Conservation (phyloP, 108 stramenopile species). For the Fragilaria crotonensis region DNA sequence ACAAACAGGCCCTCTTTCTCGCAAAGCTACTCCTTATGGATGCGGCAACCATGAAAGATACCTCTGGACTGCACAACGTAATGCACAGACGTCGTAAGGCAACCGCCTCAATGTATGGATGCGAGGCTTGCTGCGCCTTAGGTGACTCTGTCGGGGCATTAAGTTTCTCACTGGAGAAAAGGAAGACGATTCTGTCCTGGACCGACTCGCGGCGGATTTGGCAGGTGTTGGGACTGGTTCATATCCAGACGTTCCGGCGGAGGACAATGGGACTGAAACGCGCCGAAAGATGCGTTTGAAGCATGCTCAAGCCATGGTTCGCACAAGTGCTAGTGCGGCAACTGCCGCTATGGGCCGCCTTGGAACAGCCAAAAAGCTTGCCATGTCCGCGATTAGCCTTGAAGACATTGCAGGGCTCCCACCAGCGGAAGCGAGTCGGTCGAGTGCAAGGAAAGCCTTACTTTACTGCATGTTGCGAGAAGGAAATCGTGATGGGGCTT, state of each 20-base stretch:
- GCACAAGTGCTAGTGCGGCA: slow-evolving; percentile 29
- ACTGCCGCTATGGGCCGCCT: slow-evolving; percentile 24
- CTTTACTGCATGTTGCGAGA: slow-evolving; percentile 47
- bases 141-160: slow-evolving; percentile 37
- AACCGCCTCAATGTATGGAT: slow-evolving; percentile 57
- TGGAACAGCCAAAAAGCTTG: slow-evolving; percentile 39
- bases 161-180: slow-evolving; percentile 41
- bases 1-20: slow-evolving; percentile 29
- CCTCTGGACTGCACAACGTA: slow-evolving; percentile 1
- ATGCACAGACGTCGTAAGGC: slow-evolving; percentile 21
- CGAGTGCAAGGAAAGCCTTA: slow-evolving; percentile 24
- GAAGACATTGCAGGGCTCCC: background rate
- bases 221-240: slow-evolving; percentile 9
- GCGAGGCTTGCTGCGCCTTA: slow-evolving; percentile 47
- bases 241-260: background rate
- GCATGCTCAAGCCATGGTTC: slow-evolving; percentile 43
- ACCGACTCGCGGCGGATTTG: slow-evolving; percentile 42
- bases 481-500: slow-evolving; percentile 35
- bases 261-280: slow-evolving; percentile 9
- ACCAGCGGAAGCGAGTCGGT: background rate
- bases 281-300: slow-evolving; percentile 17
- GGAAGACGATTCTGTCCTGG: slow-evolving; percentile 28
- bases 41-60: background rate
- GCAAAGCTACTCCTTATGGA: slow-evolving; percentile 20
- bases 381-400: slow-evolving; percentile 43